Base-by-base conservation (phyloP, 768 basidiomycete species). In the Butyriboletus loyo region DNA sequence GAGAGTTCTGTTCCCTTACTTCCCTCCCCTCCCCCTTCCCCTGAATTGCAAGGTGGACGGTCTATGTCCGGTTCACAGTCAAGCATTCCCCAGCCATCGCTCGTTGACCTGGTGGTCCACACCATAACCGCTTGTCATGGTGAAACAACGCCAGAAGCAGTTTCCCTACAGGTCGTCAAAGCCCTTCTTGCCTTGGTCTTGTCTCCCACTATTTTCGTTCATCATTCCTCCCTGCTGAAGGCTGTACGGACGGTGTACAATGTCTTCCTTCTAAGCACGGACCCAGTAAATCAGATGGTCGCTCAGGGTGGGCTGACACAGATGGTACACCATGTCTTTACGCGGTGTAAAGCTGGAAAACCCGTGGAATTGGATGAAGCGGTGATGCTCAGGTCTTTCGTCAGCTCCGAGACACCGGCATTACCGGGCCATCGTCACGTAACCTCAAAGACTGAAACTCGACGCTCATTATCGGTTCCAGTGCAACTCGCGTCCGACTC, bases 191-290 rank as follows among this genome's bases (percentile, higher is more conserved):
- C 93, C 1, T 74, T 98, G 43, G 86, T 98, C 28, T 77, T 99
- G 42, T 98, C 95, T 2, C 78, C 89, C 5, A 89, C 85, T 7
- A 81, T 88, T 36, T 78, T 93, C 25, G 92, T 98, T 4, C 97
- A 99, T 70, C 97, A 98, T 66, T 97, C 94, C 5, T 89, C 92
- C 11, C 77, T 99, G 39, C 81, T 99, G 59, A 98, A 98, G 69
- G 93, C 94, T 27, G 91, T 99, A 30, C 83, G 97, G 42, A 98
- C 97, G 19, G 97, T 99, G 4, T 99, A 98, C 75, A 98, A 99
- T 67, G 87, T 99, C 53, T 99, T 98, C 68, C 77, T 99, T 25
- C 78, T 98, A 53, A 94, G 92, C 61, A 78, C 81, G 21, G 92
- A 96, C 63, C 81, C 87, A 5, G 89, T 94, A 45, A 98, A 96